Percentiles rank a stretch among this genome's conserved stretches.
Evolutionary conservation across 2,329 filamentous ascomycete genomes (phyloP).

Genomic region (Fusarium sulawesiense): DNA sequence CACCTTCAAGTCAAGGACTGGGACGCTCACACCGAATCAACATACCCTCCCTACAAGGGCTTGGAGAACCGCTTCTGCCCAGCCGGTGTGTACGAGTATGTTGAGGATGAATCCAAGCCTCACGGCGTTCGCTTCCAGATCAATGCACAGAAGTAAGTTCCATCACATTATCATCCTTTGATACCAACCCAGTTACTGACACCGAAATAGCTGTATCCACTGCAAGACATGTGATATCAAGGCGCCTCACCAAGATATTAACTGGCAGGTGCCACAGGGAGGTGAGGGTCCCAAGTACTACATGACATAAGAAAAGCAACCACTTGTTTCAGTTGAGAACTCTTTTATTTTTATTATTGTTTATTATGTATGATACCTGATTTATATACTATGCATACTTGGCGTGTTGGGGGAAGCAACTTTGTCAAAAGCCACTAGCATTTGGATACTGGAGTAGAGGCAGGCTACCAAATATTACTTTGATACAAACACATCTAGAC

Average conservation of each 20-base stretch:
- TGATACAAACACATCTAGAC: conserved; percentile 7
- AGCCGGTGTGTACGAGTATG: conserved; percentile 96
- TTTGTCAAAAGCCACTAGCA: conserved; percentile 12
- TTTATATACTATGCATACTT: conserved; percentile 40
- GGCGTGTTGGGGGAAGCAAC: conserved; percentile 33
- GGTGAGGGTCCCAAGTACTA: conserved; percentile 82
- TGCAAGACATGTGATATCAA: conserved; percentile 99
- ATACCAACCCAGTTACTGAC: conserved; percentile 16
- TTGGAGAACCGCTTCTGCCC: conserved; percentile 97
- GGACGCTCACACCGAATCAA: conserved; percentile 86
- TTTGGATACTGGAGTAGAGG: conserved; percentile 39
- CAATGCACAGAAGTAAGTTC: conserved; percentile 92
- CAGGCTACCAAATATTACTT: conserved; percentile 15
- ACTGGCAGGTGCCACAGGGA: conserved; percentile 94
- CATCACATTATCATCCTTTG: not conserved
- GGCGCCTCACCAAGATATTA: conserved; percentile 95
- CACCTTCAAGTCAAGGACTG: conserved; percentile 96
- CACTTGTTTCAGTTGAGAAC: conserved; percentile 1
- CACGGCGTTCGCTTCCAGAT: conserved; percentile 96
- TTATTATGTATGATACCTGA: conserved; percentile 45
- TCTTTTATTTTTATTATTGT: conserved; percentile 12
- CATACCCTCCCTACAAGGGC: conserved; percentile 90
- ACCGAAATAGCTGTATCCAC: conserved; percentile 82
- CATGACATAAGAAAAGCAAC: conserved; percentile 63
- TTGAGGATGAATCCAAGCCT: conserved; percentile 89